Evolutionary conservation across 257 asterid genomes (phyloP), one percentile per base, ranked within the genome.

Genomic region (Gardenia jasminoides): DNA sequence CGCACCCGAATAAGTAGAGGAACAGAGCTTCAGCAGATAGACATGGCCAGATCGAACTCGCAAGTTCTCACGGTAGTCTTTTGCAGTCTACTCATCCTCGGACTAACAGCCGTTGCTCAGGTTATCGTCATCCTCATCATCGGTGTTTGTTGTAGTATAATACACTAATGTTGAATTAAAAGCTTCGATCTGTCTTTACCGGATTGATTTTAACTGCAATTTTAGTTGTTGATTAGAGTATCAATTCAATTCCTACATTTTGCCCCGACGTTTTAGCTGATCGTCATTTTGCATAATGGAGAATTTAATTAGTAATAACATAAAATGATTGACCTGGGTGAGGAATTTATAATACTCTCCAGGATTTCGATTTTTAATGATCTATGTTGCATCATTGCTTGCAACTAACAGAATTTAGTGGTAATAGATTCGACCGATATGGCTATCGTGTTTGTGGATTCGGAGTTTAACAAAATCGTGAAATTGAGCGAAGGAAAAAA

Each of bases 51-150:
- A 62, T 70, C 47, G 30, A 59, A 22, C 64, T 76, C 74, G 75
- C 75, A 70, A 44, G n/a, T 43, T 28, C 72, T 78, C 47, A 41
- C 74, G 36, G 31, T 82, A 15, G 75, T 83, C 67, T 77, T 87
- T 65, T 71, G 81, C 81, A 65, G 76, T 67, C 66, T 90, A 22
- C 47, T 81, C 11, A 74, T 91, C 80, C 44, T 88, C 78, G 84
- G 88, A 80, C 61, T 84, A 78, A 81, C 80, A 54, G 81, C 80
- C 44, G 50, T 86, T 75, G 67, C 76, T 76, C 90, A 89, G 96
- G 96, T 91, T 64, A 10, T 70, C 80, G 54, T 30, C 54, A 66
- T 33, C 17, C 41, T 58, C 7, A 58, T 58, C n/a, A 20, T 24
- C n/a, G 24, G 0, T 52, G 0, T 50, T 50, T 0, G 12, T 50